A percentile compares a stretch with the other conserved stretches of the same genome.
These are phyloP conservation scores for Nicotiana undulata DNA, from an alignment of 257 asterid genomes.

Conservation along the genomic window DNA sequence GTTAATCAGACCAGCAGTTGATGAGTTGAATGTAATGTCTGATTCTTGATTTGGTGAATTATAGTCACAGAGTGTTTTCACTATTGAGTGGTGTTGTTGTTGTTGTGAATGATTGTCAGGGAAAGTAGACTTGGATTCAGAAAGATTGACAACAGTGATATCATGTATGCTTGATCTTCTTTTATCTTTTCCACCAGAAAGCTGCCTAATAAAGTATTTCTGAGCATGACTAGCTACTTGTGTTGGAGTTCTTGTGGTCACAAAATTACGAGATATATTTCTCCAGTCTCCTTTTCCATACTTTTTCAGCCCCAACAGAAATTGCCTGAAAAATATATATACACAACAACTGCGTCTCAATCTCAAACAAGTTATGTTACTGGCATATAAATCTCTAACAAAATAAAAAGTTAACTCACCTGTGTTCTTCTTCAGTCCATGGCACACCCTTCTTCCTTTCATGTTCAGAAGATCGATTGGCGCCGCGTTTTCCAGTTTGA, in stretches of 20 bases:
- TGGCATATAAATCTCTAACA: background rate
- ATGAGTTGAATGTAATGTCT: conserved; percentile 32
- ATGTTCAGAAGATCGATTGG: conserved; percentile 42
- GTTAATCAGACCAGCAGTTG: background rate
- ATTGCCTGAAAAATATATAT: conserved; percentile 44
- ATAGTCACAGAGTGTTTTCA: conserved; percentile 21
- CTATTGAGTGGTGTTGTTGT: no score
- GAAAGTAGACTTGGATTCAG: conserved; percentile 31
- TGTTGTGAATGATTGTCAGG: conserved; percentile 21
- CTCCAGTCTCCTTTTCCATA: conserved; percentile 98
- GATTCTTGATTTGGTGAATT: conserved; percentile 31
- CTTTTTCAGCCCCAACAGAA: conserved; percentile 82
- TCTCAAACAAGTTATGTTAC: background rate
- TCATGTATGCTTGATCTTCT: conserved; percentile 92
- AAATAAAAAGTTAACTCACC: conserved; percentile 25
- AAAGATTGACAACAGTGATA: conserved; percentile 63
- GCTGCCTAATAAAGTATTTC: conserved; percentile 87
- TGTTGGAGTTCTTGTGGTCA: conserved; percentile 83
- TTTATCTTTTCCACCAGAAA: conserved; percentile 84
- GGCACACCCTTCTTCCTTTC: conserved; percentile 92
- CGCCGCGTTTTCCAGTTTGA: conserved; percentile 34
- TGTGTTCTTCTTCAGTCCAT: conserved; percentile 97
- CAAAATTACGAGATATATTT: conserved; percentile 78
- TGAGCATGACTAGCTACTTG: conserved; percentile 98
- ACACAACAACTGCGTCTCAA: background rate